Evolutionary conservation across 208 protist species (phyloP).

Genomic region (Leishmania arabica): DNA sequence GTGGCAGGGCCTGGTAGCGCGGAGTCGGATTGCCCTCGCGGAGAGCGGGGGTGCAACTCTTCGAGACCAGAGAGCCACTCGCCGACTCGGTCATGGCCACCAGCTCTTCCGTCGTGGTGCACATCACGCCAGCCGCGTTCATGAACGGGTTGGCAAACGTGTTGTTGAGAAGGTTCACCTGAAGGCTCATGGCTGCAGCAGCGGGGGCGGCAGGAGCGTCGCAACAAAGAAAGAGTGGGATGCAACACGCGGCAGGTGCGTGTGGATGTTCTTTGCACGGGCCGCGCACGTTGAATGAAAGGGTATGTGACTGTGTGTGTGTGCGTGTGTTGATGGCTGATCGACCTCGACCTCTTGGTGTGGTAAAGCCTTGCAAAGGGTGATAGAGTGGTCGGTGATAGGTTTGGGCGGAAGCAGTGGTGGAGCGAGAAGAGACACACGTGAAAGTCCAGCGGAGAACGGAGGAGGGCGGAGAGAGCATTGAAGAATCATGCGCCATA

Average conservation of each 20-base stretch:
- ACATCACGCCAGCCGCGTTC: conserved; percentile 88
- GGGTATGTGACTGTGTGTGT: too few relatives aligned
- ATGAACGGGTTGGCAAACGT: conserved; percentile 86
- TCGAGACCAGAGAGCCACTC: conserved; percentile 81
- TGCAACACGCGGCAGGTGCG: not conserved
- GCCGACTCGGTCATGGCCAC: conserved; percentile 49
- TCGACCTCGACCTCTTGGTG: not conserved
- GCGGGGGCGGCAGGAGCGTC: not conserved
- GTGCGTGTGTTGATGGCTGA: not conserved
- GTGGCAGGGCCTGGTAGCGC: conserved; percentile 65
- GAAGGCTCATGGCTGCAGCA: conserved; percentile 55
- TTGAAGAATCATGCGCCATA: not conserved
- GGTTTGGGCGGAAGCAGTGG: not conserved
- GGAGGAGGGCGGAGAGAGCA: not conserved
- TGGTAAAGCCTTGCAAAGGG: not conserved
- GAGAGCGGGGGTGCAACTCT: conserved; percentile 75
- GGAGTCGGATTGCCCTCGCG: conserved; percentile 85
- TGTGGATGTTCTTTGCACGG: not conserved
- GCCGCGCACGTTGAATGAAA: not conserved
- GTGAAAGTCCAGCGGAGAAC: not conserved
- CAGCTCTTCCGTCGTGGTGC: conserved; percentile 69
- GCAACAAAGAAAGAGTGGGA: not conserved
- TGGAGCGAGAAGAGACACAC: not conserved
- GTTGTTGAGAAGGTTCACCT: conserved; percentile 59
- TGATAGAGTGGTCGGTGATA: not conserved